Conservation (phyloP, 148 eudicot genomes). For the Heliosperma pusillum region DNA sequence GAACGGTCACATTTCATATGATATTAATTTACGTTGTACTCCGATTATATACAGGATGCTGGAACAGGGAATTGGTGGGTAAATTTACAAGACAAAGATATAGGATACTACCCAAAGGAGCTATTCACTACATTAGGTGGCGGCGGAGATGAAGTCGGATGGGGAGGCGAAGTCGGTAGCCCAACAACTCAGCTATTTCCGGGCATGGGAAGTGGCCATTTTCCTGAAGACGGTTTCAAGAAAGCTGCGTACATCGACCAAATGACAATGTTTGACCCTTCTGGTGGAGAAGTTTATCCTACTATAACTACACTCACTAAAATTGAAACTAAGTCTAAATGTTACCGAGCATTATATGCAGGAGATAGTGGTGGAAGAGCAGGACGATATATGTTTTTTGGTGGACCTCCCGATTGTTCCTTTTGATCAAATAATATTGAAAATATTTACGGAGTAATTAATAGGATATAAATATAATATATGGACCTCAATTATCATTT, state of each 20-base stretch:
- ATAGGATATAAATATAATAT: too few relatives aligned
- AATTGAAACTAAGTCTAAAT: background rate
- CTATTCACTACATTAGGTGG: background rate
- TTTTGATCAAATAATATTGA: background rate
- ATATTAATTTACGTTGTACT: too few relatives aligned
- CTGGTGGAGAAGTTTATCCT: background rate
- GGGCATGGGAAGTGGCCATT: constrained; percentile 14
- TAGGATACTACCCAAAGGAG: constrained; percentile 8
- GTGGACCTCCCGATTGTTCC: background rate
- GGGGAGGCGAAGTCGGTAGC: constrained; percentile 6
- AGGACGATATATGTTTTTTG: background rate
- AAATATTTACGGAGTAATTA: too few relatives aligned
- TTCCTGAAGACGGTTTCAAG: background rate
- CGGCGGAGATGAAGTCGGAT: constrained; percentile 3
- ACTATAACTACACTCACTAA: background rate
- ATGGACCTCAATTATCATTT: too few relatives aligned
- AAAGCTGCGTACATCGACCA: background rate
- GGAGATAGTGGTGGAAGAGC: background rate
- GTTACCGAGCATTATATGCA: background rate
- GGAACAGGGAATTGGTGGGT: constrained; percentile 8
- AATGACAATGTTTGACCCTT: background rate
- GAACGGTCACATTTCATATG: too few relatives aligned
- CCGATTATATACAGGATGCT: background rate
- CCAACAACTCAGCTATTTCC: background rate
- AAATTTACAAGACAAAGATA: background rate